Base-by-base conservation (phyloP, 805 yeast genomes). In the Starmera amethionina region DNA sequence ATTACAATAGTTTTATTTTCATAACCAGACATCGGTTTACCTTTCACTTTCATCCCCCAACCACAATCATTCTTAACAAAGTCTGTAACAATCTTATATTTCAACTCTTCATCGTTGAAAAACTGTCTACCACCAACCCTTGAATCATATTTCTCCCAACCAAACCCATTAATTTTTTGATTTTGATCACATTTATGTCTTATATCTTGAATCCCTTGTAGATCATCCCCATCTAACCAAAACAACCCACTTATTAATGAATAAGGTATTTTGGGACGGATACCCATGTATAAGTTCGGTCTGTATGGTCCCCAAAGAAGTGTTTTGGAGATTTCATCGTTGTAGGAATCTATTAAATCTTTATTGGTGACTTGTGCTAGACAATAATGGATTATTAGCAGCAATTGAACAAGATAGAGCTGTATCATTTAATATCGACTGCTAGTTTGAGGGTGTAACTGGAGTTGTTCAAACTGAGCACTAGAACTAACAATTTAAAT, bases 261-360 rank as follows among this genome's bases (percentile, higher is more conserved):
- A 30, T 76, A 70, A 2, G 96, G 96, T 4, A 83, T 52, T 5
- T 90, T 67, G 3, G 97, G 96, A 36, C 89, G 70, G 36, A 93
- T 64, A 2, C 97, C 97, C 44, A 89, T 65, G 60, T 89, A 93
- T 34, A 86, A 67, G 41, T 86, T 83, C 8, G 96, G 79, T 46
- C 97, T 65, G 60, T 88, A 90, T 1, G 97, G 95, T 1, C 95
- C 97, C 98, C 98, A 90, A 29, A 77, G 58, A 25, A 84, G 63
- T 3, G 86, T 72, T 34, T 70, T 62, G 37, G 68, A 63, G 7
- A 73, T 66, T 30, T 64, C 60, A 25, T 51, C 44, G 35, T 58
- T 56, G 39, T 56, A 67, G 0, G 52, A 46, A 7, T 6, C 2
- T 22, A 22, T 8, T 4, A 22, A 22, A 22, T 22, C 27, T 22